Conservation (phyloP, 768 basidiomycete species). For the Pulveroboletus sp. region DNA sequence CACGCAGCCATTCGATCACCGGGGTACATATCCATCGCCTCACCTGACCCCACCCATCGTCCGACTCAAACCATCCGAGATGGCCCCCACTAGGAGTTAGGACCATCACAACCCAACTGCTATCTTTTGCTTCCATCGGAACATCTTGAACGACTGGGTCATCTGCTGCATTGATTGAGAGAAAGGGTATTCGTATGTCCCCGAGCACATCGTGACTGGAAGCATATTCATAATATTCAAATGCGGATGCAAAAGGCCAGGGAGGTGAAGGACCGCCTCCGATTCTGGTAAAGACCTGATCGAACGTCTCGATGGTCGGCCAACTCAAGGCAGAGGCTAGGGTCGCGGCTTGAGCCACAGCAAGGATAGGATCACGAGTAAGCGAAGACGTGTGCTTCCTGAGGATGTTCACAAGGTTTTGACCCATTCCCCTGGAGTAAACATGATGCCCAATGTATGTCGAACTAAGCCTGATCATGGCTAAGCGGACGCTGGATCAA, state of each 20-base stretch:
- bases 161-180: slow-evolving; percentile 70
- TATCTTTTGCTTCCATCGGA: slow-evolving; percentile 52
- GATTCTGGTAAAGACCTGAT: slow-evolving; percentile 59
- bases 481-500: slow-evolving; percentile 7
- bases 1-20: slow-evolving; percentile 65
- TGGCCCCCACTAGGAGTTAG: slow-evolving; percentile 68
- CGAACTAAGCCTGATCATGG: slow-evolving; percentile 43
- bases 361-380: slow-evolving; percentile 46
- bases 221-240: slow-evolving; percentile 46
- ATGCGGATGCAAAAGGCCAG: slow-evolving; percentile 43
- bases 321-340: slow-evolving; percentile 44
- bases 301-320: slow-evolving; percentile 54
- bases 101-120: slow-evolving; percentile 53
- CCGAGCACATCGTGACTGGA: slow-evolving; percentile 59
- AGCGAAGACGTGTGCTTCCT: slow-evolving; percentile 46
- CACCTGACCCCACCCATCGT: slow-evolving; percentile 29
- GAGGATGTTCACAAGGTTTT: slow-evolving; percentile 60
- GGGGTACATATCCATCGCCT: slow-evolving; percentile 66
- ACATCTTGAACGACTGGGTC: slow-evolving; percentile 70
- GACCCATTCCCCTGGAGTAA: slow-evolving; percentile 77
- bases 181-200: slow-evolving; percentile 64
- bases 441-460: slow-evolving; percentile 55
- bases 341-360: slow-evolving; percentile 45
- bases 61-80: slow-evolving; percentile 76
- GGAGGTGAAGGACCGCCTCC: slow-evolving; percentile 63